Base-by-base conservation (phyloP, 2,329 filamentous ascomycete genomes). In the Dactylellina parvicollis region DNA sequence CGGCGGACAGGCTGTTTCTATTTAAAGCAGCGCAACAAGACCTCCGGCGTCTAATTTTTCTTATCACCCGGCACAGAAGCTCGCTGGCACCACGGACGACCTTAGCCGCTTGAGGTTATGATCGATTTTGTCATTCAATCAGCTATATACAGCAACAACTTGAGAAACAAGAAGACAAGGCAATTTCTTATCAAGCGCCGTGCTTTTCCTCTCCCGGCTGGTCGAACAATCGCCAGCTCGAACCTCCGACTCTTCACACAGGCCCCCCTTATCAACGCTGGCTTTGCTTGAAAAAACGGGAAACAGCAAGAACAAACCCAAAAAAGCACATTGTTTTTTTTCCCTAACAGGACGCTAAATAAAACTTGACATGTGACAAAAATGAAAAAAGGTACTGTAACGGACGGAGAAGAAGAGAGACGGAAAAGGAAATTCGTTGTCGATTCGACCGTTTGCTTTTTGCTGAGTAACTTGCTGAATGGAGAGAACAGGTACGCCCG, bases 101-200 rank as follows among this genome's bases (percentile, higher is more conserved):
- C 60, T 14, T 47, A 61, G 47, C 69, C 69, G 55, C 42, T 73
- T 73, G 38, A 66, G 38, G 54, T 65, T 24, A 36, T 55, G 24
- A 73, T 55, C 69, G 46, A 52, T 65, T 66, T 66, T 72, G 59
- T 60, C 54, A 73, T 73, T 73, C 54, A 61, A 73, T 66, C 60
- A 66, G 50, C 38, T 73, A 73, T 73, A 49, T 73, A 73, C 69
- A 66, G 55, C 47, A 38, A 65, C 56, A 60, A 64, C 18, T 46
- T 56, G 20, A 71, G 57, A 71, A 57, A 50, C 60, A 54, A 52
- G 56, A 73, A 61, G 69, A 64, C 52, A 52, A 47, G 60, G 60
- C 54, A 73, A 65, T 66, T 73, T 65, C 59, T 61, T 73, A 73
- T 73, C 69, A 73, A 59, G 69, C 69, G 69, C 69, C 69, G 69